phyloP scores from a whole-genome alignment of 352 stramenopile genomes.

The Globisporangium nagaii region DNA sequence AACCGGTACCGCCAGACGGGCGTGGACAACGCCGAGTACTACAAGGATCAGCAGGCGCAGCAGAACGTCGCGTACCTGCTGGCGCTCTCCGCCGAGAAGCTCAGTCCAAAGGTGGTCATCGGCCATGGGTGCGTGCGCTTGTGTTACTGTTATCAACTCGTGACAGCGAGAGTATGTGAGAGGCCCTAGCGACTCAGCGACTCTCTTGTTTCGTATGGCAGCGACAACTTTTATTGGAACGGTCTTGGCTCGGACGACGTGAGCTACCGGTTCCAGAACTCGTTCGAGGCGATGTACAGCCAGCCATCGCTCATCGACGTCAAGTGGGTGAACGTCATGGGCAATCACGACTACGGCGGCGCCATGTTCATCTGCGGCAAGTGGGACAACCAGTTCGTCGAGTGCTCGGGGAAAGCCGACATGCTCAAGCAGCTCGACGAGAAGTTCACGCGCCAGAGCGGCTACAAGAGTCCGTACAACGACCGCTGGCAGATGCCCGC shows the following conservation, averaged over 20 bases:
- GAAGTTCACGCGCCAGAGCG: conserved; percentile 54
- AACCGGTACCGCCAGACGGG: conserved; percentile 64
- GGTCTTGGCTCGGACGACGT: conserved; percentile 59
- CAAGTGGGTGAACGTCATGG: conserved; percentile 68
- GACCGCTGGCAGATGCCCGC: conserved; percentile 61
- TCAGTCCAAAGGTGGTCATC: conserved; percentile 59
- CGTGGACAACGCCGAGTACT: conserved; percentile 47
- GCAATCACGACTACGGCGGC: conserved; percentile 68
- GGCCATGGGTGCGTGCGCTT: conserved; percentile 36
- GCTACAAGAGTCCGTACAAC: conserved; percentile 59
- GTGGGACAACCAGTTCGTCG: conserved; percentile 52
- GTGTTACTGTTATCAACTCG: background rate
- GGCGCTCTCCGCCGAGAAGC: conserved; percentile 43
- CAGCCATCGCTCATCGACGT: conserved; percentile 36
- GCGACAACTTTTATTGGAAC: conserved; percentile 73
- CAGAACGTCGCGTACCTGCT: conserved; percentile 57
- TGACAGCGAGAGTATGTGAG: no score
- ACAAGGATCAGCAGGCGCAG: conserved; percentile 71
- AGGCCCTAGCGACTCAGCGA: background rate
- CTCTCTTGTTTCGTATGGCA: background rate
- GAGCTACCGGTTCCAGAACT: conserved; percentile 55
- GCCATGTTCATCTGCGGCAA: conserved; percentile 77
- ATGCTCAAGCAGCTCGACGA: conserved; percentile 60
- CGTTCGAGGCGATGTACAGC: conserved; percentile 64
- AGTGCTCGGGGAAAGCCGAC: conserved; percentile 49